Percentiles rank a stretch among this genome's conserved stretches.
Evolutionary conservation across 176 grass and related monocot species (phyloP).

Genomic region (Oryza meridionalis): DNA sequence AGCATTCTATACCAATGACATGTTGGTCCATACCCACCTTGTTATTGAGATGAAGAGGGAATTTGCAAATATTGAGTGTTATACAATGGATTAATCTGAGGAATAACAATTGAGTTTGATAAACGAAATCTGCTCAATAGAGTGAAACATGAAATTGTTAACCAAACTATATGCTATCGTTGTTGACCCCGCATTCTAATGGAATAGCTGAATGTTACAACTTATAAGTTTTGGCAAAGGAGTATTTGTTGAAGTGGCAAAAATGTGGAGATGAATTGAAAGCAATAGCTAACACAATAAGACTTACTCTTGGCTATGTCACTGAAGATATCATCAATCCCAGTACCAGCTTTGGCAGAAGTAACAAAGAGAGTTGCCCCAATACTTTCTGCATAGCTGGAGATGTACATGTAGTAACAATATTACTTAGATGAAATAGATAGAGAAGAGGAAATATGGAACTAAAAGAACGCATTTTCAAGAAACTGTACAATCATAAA

Average conservation of each 20-base stretch:
- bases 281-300: neutral
- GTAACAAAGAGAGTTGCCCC: conserved; percentile 67
- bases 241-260: neutral
- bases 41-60: neutral
- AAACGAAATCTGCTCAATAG: neutral
- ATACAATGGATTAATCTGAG: neutral
- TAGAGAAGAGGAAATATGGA: neutral
- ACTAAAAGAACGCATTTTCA: neutral
- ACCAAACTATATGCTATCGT: neutral
- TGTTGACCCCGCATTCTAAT: neutral
- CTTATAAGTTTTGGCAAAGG: neutral
- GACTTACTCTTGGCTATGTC: conserved; percentile 73
- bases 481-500: neutral
- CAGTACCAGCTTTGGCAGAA: conserved; percentile 73
- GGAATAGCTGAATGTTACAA: neutral
- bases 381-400: conserved; percentile 71
- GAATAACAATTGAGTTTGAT: neutral
- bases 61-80: neutral
- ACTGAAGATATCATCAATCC: conserved; percentile 66
- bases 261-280: conserved; percentile 10
- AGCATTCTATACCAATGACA: neutral
- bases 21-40: neutral
- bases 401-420: conserved; percentile 16
- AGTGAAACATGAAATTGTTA: neutral
- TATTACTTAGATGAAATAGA: conserved; percentile 6